Evolutionary conservation across 331 rosid species (phyloP).

Genomic region (Rhamnella rubrinervis): DNA sequence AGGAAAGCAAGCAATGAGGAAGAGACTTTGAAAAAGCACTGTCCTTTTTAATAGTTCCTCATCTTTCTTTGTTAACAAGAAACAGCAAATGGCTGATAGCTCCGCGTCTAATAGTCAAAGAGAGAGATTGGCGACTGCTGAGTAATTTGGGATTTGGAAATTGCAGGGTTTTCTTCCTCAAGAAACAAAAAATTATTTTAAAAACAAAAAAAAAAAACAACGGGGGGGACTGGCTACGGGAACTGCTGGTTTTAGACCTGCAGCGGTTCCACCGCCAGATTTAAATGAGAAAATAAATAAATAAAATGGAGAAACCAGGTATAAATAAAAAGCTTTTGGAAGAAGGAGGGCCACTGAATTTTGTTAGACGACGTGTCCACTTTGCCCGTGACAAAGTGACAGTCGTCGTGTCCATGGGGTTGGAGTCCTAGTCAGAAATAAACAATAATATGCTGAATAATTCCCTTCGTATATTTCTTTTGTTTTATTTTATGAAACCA

Average conservation of each 20-base stretch:
- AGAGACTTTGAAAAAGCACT: too few relatives aligned
- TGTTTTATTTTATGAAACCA: too few relatives aligned
- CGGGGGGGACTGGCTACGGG: conserved; percentile 17
- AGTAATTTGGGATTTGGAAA: too few relatives aligned
- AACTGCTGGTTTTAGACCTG: conserved; percentile 1
- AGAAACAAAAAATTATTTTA: too few relatives aligned
- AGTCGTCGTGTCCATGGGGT: not conserved
- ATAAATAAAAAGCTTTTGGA: too few relatives aligned
- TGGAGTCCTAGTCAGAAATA: too few relatives aligned
- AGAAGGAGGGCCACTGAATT: too few relatives aligned
- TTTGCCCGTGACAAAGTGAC: not conserved
- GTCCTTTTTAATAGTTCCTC: not conserved
- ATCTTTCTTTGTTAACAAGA: conserved; percentile 9
- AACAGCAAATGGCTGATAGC: not conserved
- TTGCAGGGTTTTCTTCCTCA: not conserved
- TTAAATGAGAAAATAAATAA: not conserved
- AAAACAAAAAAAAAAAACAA: too few relatives aligned
- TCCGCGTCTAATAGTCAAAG: not conserved
- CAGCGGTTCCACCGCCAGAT: too few relatives aligned
- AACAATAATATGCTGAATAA: too few relatives aligned
- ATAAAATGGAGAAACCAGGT: not conserved
- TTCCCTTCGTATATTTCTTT: too few relatives aligned
- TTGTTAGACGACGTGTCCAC: not conserved
- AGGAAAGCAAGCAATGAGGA: too few relatives aligned
- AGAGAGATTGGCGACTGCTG: conserved; percentile 9